These are phyloP conservation scores for Coemansia erecta DNA, from an alignment of 192 early-diverging fungal genomes.

Conservation along the genomic window DNA sequence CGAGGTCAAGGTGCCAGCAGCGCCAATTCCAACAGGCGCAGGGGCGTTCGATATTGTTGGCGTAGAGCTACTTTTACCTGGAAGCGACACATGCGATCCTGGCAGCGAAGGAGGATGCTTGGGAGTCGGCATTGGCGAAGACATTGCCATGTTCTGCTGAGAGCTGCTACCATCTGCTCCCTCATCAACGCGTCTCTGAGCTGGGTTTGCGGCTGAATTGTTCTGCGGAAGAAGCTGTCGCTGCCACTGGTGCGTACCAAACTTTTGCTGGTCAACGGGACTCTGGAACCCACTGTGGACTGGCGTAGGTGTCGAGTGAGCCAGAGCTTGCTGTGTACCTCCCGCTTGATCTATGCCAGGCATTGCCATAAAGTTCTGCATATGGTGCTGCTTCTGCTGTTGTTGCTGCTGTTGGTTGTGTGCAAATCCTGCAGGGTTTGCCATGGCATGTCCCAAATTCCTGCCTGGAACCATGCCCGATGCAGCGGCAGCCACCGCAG, in stretches of 20 bases:
- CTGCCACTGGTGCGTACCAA: neutral
- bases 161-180: neutral
- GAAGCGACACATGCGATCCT: neutral
- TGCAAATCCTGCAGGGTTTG: conserved; percentile 2
- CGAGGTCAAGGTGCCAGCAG: neutral
- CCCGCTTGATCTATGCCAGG: neutral
- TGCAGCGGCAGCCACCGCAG: conserved; percentile 7
- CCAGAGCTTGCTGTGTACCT: neutral
- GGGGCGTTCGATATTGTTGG: neutral
- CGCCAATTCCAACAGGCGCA: too few relatives aligned
- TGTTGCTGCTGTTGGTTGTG: conserved; percentile 12
- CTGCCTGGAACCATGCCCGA: conserved; percentile 1
- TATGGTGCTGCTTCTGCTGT: conserved; percentile 10
- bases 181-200: conserved; percentile 2
- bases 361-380: conserved; percentile 13
- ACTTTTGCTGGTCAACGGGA: neutral
- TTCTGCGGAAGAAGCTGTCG: conserved; percentile 5
- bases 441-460: conserved; percentile 11
- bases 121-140: conserved; percentile 2
- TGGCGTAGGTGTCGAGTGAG: neutral
- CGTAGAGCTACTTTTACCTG: neutral
- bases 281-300: neutral
- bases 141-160: neutral
- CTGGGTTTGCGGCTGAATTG: neutral
- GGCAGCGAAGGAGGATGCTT: neutral